A percentile compares a stretch with the other conserved stretches of the same genome.
These are phyloP conservation scores for Cunninghamia lanceolata DNA, from an alignment of 75 land plant genomes.

Conservation along the genomic window DNA sequence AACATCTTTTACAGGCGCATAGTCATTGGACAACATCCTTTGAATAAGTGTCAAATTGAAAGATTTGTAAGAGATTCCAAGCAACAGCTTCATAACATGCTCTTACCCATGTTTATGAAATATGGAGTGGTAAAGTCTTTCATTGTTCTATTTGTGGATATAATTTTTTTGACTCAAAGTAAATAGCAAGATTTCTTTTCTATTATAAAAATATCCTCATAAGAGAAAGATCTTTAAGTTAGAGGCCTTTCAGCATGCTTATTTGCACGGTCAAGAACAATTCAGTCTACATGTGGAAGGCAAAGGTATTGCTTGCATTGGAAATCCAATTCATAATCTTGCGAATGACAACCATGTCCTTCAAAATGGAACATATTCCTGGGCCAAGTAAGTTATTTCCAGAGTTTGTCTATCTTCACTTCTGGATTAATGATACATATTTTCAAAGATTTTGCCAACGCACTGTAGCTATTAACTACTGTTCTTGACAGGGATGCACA, in stretches of 20 bases:
- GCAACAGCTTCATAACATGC: not conserved
- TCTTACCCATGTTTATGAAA: not conserved
- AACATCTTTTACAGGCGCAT: not conserved
- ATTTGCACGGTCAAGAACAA: not conserved
- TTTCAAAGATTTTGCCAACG: not conserved
- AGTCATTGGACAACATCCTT: not conserved
- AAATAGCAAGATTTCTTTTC: not conserved
- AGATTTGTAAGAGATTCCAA: not conserved
- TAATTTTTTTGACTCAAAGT: not conserved
- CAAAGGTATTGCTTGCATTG: not conserved
- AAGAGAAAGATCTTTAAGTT: not conserved
- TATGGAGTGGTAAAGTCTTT: not conserved
- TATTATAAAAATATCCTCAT: not conserved
- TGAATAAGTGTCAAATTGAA: not conserved
- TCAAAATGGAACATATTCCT: not conserved
- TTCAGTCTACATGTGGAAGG: not conserved
- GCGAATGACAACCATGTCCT: not conserved
- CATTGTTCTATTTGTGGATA: not conserved
- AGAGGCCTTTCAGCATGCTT: not conserved
- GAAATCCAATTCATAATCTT: not conserved
- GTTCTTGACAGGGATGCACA: not conserved
- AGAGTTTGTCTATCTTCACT: not conserved
- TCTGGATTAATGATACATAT: not conserved
- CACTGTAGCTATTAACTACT: not conserved
- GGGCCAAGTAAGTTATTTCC: conserved; percentile 1